phyloP scores from a whole-genome alignment of 345 rosid species.

The Rhodomyrtus tomentosa region DNA sequence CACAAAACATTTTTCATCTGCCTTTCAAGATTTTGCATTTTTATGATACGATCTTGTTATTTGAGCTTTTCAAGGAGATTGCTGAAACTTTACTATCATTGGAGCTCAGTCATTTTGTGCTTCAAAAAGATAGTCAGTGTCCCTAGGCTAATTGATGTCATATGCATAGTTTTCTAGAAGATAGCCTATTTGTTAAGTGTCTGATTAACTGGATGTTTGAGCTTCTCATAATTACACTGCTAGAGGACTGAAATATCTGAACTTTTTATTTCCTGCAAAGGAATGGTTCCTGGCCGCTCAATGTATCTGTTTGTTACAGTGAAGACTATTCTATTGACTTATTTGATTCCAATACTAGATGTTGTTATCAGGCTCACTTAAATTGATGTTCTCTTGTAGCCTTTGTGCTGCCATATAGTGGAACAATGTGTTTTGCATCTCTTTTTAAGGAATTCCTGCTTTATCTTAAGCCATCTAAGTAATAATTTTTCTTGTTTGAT shows the following conservation, averaged over 20 bases:
- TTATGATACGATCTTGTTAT: background rate
- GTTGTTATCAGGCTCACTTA: background rate
- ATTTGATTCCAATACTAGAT: background rate
- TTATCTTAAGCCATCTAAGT: background rate
- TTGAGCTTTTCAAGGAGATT: background rate
- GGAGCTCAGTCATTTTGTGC: background rate
- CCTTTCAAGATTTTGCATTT: background rate
- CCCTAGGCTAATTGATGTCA: background rate
- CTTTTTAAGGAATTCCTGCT: background rate
- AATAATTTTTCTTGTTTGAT: background rate
- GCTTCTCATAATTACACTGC: background rate
- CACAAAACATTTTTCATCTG: background rate
- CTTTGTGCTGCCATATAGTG: background rate
- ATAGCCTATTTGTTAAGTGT: background rate
- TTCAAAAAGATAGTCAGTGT: background rate
- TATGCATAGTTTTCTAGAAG: background rate
- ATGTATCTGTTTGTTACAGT: background rate
- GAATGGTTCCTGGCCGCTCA: background rate
- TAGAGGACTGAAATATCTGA: background rate
- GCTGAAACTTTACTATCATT: background rate
- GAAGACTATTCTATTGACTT: background rate
- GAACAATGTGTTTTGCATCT: background rate
- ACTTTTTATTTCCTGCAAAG: background rate
- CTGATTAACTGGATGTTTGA: background rate
- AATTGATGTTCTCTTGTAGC: background rate